Evolutionary conservation across 2,329 filamentous ascomycete genomes (phyloP).

Genomic region (Epichloe hybrida): DNA sequence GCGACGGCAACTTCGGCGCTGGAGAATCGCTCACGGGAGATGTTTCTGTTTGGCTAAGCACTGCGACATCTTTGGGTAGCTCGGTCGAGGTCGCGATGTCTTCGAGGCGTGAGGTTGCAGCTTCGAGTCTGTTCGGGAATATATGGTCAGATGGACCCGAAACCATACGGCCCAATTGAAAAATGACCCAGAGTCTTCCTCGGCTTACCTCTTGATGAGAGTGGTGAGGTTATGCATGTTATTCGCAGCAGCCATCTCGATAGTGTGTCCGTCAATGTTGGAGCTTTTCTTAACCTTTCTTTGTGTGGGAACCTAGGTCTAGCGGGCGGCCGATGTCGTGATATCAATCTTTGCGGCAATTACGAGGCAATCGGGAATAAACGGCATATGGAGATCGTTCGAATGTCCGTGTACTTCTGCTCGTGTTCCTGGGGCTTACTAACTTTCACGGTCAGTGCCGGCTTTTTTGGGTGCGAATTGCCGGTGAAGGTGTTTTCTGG

Average conservation of each 20-base stretch:
- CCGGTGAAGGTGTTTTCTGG: too few species aligned
- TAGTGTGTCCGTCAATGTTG: neutral
- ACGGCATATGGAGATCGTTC: too few species aligned
- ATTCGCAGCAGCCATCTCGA: constrained; percentile 54
- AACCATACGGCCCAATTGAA: neutral
- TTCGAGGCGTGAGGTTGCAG: constrained; percentile 88
- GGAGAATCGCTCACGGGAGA: constrained; percentile 17
- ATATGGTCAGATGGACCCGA: neutral
- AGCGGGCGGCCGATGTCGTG: neutral
- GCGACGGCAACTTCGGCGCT: constrained; percentile 25
- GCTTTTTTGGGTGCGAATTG: too few species aligned
- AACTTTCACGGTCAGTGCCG: too few species aligned
- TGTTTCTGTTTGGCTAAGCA: constrained; percentile 26
- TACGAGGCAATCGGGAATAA: too few species aligned
- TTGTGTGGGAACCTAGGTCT: neutral
- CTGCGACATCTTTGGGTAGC: constrained; percentile 36
- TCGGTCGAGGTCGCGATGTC: constrained; percentile 79
- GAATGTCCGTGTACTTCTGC: too few species aligned
- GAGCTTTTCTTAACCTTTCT: neutral
- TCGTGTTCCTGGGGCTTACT: too few species aligned
- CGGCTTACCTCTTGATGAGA: constrained; percentile 80
- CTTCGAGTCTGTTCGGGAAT: constrained; percentile 61
- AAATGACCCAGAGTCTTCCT: neutral
- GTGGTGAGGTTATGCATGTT: constrained; percentile 96
- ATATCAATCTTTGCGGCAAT: neutral